Evolutionary conservation across 202 grass and related monocot genomes (phyloP).

Genomic region (Schoenoplectus triqueter): DNA sequence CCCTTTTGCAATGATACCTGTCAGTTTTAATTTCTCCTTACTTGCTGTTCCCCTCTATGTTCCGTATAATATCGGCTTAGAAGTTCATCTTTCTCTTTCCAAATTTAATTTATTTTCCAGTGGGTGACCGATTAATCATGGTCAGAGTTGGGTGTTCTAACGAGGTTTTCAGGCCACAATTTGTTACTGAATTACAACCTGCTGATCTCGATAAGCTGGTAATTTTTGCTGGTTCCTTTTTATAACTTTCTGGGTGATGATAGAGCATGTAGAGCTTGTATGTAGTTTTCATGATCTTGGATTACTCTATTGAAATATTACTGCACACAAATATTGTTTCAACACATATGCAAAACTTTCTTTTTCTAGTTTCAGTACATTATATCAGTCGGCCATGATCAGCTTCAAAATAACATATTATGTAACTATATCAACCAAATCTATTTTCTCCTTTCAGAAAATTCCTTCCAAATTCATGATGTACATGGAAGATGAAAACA

Average conservation of each 20-base stretch:
- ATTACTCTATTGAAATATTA: not conserved
- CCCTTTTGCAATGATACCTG: not conserved
- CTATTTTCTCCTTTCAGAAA: conserved; percentile 8
- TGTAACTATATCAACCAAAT: not conserved
- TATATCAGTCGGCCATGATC: not conserved
- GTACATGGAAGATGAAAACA: conserved; percentile 9
- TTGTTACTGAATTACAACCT: conserved; percentile 10
- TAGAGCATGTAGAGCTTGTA: not conserved
- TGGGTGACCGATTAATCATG: not conserved
- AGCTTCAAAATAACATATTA: not conserved
- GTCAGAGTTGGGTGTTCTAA: conserved; percentile 17
- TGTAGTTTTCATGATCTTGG: not conserved
- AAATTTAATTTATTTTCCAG: not conserved
- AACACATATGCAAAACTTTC: not conserved
- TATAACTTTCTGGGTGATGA: not conserved
- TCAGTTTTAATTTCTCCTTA: not conserved
- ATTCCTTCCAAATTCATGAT: conserved; percentile 42
- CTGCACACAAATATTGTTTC: not conserved
- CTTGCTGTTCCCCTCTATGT: not conserved
- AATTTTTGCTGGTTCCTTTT: not conserved
- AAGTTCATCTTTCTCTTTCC: not conserved
- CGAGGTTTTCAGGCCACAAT: conserved; percentile 1
- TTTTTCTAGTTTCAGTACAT: conserved; percentile 8
- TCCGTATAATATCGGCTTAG: not conserved
- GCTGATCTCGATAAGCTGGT: conserved; percentile 29